These are phyloP conservation scores for Pyricularia grisea DNA, from an alignment of 2,329 filamentous ascomycete species.

Conservation along the genomic window DNA sequence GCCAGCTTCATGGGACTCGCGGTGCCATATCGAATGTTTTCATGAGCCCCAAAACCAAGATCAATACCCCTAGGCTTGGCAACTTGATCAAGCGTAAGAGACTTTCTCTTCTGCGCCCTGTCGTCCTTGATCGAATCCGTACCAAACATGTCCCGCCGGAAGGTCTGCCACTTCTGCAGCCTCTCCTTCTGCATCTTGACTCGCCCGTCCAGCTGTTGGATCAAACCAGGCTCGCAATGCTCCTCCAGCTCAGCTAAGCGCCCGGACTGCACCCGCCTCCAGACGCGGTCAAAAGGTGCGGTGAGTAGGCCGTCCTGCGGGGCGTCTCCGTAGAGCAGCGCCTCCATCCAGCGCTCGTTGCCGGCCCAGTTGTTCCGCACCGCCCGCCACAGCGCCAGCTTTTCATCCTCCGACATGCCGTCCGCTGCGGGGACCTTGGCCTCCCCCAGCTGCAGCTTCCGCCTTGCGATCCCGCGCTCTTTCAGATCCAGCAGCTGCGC, in stretches of 20 bases:
- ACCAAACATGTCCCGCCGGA: conserved; percentile 40
- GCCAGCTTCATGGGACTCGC: conserved; percentile 19
- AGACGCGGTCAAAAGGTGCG: conserved; percentile 60
- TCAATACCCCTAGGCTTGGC: conserved; percentile 32
- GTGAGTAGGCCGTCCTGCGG: conserved; percentile 55
- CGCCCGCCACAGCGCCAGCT: conserved; percentile 44
- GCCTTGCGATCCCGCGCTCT: conserved; percentile 43
- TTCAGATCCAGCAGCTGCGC: conserved; percentile 55
- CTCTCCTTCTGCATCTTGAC: conserved; percentile 58
- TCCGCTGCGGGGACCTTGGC: conserved; percentile 12
- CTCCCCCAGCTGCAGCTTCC: conserved; percentile 34
- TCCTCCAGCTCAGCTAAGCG: conserved; percentile 47
- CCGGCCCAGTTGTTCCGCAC: conserved; percentile 72
- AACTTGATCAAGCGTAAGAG: not conserved
- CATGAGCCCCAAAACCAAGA: conserved; percentile 45
- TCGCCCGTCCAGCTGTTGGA: conserved; percentile 63
- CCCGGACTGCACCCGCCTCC: conserved; percentile 55
- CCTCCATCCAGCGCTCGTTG: conserved; percentile 62
- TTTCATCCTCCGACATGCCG: conserved; percentile 28
- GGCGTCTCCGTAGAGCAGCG: conserved; percentile 58
- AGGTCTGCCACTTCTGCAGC: conserved; percentile 65
- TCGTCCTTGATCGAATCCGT: conserved; percentile 12
- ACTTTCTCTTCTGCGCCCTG: conserved; percentile 14
- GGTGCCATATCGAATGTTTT: conserved; percentile 32
- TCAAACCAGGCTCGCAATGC: conserved; percentile 24